Evolutionary conservation across 2,329 filamentous ascomycete genomes (phyloP).

Genomic region (Chrysosphaeria jannelii): DNA sequence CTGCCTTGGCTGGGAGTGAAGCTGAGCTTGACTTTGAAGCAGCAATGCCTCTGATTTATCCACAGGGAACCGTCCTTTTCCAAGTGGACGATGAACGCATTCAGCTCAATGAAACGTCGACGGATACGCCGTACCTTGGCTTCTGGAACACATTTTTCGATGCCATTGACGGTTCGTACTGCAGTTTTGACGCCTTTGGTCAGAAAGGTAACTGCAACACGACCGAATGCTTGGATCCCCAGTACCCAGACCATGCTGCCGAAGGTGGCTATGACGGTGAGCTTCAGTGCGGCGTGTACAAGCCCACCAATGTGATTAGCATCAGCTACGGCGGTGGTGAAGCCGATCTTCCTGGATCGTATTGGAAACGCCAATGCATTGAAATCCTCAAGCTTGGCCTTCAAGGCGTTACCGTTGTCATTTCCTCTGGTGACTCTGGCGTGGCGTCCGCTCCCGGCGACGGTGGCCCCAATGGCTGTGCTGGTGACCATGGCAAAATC

Average conservation of each 20-base stretch:
- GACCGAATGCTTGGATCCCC: constrained; percentile 13
- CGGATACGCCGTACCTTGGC: constrained; percentile 3
- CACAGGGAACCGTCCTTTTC: constrained; percentile 12
- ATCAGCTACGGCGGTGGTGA: constrained; percentile 26
- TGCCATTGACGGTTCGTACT: constrained; percentile 19
- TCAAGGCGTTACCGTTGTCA: constrained; percentile 16
- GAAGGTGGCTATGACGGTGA: constrained; percentile 18
- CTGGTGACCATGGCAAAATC: constrained; percentile 5
- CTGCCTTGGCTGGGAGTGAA: constrained; percentile 7
- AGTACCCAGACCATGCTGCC: constrained; percentile 14
- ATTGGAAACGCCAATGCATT: constrained; percentile 19
- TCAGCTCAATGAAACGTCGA: constrained; percentile 6
- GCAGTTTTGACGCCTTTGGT: constrained; percentile 15
- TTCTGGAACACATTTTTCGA: constrained; percentile 13
- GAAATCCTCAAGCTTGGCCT: constrained; percentile 22
- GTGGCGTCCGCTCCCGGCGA: constrained; percentile 11
- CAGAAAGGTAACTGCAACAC: constrained; percentile 13
- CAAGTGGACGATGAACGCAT: constrained; percentile 8
- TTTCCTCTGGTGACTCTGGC: constrained; percentile 17
- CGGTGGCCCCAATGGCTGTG: constrained; percentile 4
- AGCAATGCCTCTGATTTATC: constrained; percentile 18
- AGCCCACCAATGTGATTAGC: constrained; percentile 23
- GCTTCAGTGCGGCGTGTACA: constrained; percentile 10
- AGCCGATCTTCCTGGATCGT: constrained; percentile 18
- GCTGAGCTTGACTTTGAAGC: constrained; percentile 18